Evolutionary conservation across 2,329 filamentous ascomycete species (phyloP).

Genomic region (Xylariales sp.): DNA sequence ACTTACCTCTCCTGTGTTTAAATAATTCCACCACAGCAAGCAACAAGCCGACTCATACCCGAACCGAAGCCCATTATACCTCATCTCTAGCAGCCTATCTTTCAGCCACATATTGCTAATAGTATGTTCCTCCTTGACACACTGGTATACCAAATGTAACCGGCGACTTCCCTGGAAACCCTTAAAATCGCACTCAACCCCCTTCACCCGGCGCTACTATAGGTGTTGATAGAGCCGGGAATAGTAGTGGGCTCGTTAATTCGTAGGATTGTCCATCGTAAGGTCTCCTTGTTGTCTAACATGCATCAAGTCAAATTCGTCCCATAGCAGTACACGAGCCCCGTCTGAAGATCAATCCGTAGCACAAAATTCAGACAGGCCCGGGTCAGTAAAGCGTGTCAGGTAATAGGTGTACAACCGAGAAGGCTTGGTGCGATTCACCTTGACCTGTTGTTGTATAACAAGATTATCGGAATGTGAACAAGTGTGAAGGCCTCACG

Average conservation of each 20-base stretch:
- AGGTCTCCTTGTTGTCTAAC: neutral
- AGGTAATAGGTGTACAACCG: neutral
- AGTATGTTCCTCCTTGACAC: neutral
- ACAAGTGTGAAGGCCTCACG: too few relatives aligned
- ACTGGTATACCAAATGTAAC: neutral
- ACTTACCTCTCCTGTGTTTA: neutral
- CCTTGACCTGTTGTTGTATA: neutral
- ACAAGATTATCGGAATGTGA: too few relatives aligned
- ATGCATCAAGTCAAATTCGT: neutral
- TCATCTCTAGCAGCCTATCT: neutral
- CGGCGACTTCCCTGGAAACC: neutral
- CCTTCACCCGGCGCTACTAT: neutral
- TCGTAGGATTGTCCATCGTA: too few relatives aligned
- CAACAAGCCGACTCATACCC: constrained; percentile 3
- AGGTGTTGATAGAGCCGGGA: neutral
- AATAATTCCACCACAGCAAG: constrained; percentile 3
- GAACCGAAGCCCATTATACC: neutral
- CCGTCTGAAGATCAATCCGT: too few relatives aligned
- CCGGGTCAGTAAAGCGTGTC: neutral
- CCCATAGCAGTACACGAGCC: too few relatives aligned
- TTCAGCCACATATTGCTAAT: neutral
- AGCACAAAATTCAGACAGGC: neutral
- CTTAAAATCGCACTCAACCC: neutral
- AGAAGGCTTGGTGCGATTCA: neutral
- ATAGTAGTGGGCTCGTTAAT: neutral